phyloP scores from a whole-genome alignment of 2,329 filamentous ascomycete genomes.

The Colletotrichum sp. region DNA sequence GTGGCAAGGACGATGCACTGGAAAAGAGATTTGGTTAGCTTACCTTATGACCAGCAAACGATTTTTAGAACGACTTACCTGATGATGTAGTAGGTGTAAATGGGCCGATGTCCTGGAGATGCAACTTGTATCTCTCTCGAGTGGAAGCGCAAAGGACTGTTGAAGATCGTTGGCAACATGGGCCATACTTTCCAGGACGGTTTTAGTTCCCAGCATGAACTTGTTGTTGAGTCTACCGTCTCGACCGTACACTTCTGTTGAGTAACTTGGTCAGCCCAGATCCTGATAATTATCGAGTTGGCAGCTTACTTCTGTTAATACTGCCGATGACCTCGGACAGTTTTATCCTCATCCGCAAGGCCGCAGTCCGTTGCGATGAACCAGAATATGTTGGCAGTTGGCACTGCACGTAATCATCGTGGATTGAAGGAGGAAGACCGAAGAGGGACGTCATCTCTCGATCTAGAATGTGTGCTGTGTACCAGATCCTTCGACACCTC shows the following conservation, averaged over 20 bases:
- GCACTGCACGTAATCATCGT: slow-evolving; percentile 55
- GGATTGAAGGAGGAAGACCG: slow-evolving; percentile 53
- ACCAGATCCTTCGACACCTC: slow-evolving; percentile 55
- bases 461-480: slow-evolving; percentile 59
- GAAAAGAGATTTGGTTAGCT: background rate
- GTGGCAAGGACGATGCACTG: slow-evolving; percentile 38
- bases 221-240: slow-evolving; percentile 33
- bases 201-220: slow-evolving; percentile 35
- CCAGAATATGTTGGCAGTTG: slow-evolving; percentile 35
- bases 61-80: slow-evolving; percentile 21
- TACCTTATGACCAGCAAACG: too few species aligned
- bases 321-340: slow-evolving; percentile 33
- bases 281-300: background rate
- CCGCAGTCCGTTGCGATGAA: slow-evolving; percentile 27
- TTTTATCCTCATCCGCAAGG: slow-evolving; percentile 36
- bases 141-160: slow-evolving; percentile 30
- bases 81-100: slow-evolving; percentile 36
- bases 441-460: slow-evolving; percentile 59
- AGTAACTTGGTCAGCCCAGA: background rate
- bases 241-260: slow-evolving; percentile 32
- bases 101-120: slow-evolving; percentile 35
- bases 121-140: slow-evolving; percentile 34
- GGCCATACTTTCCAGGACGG: slow-evolving; percentile 31
- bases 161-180: slow-evolving; percentile 33
- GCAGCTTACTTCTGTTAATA: slow-evolving; percentile 31